Evolutionary conservation across 2,329 filamentous ascomycete species (phyloP), one percentile per base, ranked within the genome.

Genomic region (Neonectria faginata): DNA sequence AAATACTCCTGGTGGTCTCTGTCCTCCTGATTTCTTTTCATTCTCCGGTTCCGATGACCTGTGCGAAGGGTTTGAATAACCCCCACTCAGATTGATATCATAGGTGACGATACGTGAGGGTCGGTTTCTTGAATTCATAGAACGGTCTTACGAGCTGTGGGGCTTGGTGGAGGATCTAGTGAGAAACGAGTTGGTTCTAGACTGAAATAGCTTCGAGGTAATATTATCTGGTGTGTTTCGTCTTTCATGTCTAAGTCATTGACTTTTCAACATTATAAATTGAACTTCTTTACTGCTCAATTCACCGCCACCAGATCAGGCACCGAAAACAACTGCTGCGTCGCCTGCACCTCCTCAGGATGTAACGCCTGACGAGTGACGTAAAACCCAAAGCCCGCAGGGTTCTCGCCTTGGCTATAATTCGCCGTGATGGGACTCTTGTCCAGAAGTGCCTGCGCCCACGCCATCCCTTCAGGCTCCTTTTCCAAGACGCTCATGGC

Each of bases 331-430:
- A 66, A 12, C 20, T 66, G 60, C 20, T 64, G 20, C 3, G 44
- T 31, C 2, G 64, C 56, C 20, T 64, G 64, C 3, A 66, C 52
- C 29, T 42, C 39, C 9, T 60, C 60, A 3, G 60, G 60, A 42
- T 66, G 12, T n/a, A 66, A 29, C 2, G 64, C 47, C 27, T 64
- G 50, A 1, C n/a, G 22, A 9, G 64, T 66, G 4, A 66, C 12
- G 16, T 66, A 66, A 27, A 66, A 66, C 8, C 60, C 60, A 64
- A 66, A 66, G 4, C 64, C 64, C 11, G 64, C 60, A 3, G 64
- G 60, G 10, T 62, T 66, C 9, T 54, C 52, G 16, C 64, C 64
- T 18, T 64, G 55, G 3, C 42, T 42, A 29, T 66, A 66, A 31
- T 60, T 66, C 12, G 64, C 64, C 6, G 64, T 66, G 3, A 66